A percentile compares a stretch with the other conserved stretches of the same genome.
These are phyloP conservation scores for Yarrowia sp. DNA, from an alignment of 805 yeast species.

Conservation along the genomic window DNA sequence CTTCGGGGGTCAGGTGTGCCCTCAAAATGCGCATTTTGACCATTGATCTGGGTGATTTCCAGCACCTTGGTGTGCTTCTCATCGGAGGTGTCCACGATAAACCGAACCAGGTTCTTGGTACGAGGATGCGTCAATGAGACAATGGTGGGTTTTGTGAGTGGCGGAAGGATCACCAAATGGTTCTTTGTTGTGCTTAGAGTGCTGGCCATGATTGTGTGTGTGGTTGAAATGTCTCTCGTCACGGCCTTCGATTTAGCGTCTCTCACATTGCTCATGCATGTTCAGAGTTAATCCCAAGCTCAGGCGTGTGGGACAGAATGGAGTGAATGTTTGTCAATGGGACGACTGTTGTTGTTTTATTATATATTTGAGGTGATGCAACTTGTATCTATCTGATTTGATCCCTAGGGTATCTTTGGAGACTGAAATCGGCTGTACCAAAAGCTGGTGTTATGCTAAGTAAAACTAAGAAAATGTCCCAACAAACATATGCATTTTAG, in stretches of 20 bases:
- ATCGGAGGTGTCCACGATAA: constrained; percentile 14
- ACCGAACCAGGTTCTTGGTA: constrained; percentile 2
- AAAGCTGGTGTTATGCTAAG: no score
- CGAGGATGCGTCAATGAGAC: constrained; percentile 19
- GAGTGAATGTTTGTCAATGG: background rate
- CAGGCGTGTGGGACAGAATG: background rate
- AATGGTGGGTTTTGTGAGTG: constrained; percentile 6
- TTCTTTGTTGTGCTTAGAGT: constrained; percentile 6
- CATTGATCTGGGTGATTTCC: constrained; percentile 25
- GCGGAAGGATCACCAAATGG: constrained; percentile 13
- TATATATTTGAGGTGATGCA: no score
- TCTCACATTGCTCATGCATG: constrained; percentile 9
- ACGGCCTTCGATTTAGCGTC: constrained; percentile 5
- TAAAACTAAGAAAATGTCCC: no score
- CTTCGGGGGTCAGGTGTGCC: constrained; percentile 17
- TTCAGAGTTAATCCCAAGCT: background rate
- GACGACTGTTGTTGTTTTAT: background rate
- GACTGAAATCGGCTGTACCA: no score
- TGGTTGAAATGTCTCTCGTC: background rate
- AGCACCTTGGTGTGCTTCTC: constrained; percentile 14
- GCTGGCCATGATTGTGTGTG: background rate
- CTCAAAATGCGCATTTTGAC: constrained; percentile 20
- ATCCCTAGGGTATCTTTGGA: no score
- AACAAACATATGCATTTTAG: no score
- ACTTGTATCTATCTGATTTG: no score